phyloP scores from a whole-genome alignment of 768 basidiomycete species.

The Pisolithus tinctorius region DNA sequence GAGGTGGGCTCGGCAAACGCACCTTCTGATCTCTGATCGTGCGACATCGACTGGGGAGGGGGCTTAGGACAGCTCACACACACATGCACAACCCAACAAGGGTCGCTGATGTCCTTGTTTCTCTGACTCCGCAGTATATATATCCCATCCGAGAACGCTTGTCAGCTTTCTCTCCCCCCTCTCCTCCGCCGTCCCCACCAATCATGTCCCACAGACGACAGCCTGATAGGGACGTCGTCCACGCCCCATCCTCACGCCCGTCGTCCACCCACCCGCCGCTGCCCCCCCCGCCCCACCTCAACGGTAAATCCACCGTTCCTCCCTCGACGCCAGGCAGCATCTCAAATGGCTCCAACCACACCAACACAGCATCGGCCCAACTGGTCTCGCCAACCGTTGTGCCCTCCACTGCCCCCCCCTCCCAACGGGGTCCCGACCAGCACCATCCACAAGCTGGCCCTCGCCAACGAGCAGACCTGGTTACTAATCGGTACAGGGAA shows the following conservation, averaged over 20 bases:
- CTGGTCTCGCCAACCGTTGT: constrained; percentile 45
- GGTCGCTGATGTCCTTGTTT: constrained; percentile 38
- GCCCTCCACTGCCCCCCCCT: constrained; percentile 20
- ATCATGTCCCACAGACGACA: constrained; percentile 60
- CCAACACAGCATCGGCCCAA: constrained; percentile 27
- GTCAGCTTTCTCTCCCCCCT: constrained; percentile 45
- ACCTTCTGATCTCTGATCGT: constrained; percentile 49
- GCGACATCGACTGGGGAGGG: constrained; percentile 36
- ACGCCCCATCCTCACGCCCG: constrained; percentile 40
- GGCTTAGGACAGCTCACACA: not conserved
- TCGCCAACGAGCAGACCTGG: constrained; percentile 94
- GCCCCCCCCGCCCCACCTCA: constrained; percentile 40
- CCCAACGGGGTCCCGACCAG: constrained; percentile 26
- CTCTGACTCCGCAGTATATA: constrained; percentile 45
- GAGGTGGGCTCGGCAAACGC: constrained; percentile 22
- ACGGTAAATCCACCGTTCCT: constrained; percentile 39
- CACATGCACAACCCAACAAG: constrained; percentile 9
- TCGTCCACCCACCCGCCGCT: constrained; percentile 38
- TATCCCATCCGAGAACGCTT: constrained; percentile 39
- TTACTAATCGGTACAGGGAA: constrained; percentile 70
- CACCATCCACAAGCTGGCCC: constrained; percentile 70
- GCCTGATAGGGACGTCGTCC: constrained; percentile 55
- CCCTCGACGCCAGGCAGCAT: constrained; percentile 39
- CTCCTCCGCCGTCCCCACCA: constrained; percentile 29
- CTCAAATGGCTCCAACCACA: constrained; percentile 30